Conservation (phyloP, 1,284 basidiomycete genomes). For the Rhodofomes roseus region DNA sequence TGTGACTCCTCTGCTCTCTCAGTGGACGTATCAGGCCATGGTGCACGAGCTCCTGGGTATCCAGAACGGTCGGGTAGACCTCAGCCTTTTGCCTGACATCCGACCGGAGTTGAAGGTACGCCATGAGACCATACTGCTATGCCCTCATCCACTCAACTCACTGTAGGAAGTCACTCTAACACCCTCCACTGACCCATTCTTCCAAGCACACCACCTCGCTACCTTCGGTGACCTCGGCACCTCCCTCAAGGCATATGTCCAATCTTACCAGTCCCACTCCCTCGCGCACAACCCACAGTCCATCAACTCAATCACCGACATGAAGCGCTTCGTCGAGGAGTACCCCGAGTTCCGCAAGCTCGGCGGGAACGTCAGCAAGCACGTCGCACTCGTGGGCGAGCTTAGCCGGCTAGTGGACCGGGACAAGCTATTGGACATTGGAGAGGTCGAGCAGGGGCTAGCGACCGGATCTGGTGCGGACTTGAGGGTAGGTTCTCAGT, state of each 20-base stretch:
- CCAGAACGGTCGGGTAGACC: constrained; percentile 89
- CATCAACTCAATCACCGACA: constrained; percentile 95
- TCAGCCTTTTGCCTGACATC: constrained; percentile 84
- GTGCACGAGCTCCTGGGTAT: constrained; percentile 96
- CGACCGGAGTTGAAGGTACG: constrained; percentile 80
- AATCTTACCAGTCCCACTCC: constrained; percentile 88
- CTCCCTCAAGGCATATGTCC: constrained; percentile 90
- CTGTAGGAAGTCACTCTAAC: constrained; percentile 91
- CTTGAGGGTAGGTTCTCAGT: constrained; percentile 59
- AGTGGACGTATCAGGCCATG: constrained; percentile 99
- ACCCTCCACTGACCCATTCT: constrained; percentile 91
- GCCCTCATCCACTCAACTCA: background rate
- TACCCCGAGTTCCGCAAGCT: constrained; percentile 97
- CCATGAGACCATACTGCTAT: background rate
- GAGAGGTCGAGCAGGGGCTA: constrained; percentile 95
- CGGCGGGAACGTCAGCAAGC: constrained; percentile 98
- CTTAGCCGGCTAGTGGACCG: constrained; percentile 86
- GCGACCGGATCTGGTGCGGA: constrained; percentile 91
- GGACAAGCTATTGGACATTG: constrained; percentile 84
- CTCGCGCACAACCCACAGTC: constrained; percentile 73
- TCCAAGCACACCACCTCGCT: constrained; percentile 85
- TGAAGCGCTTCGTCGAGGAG: constrained; percentile 98
- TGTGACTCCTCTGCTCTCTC: constrained; percentile 94
- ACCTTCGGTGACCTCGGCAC: constrained; percentile 98
- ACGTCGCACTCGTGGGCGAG: constrained; percentile 95